Conservation (phyloP, 2,329 filamentous ascomycete species). For the Xylaria sp. region DNA sequence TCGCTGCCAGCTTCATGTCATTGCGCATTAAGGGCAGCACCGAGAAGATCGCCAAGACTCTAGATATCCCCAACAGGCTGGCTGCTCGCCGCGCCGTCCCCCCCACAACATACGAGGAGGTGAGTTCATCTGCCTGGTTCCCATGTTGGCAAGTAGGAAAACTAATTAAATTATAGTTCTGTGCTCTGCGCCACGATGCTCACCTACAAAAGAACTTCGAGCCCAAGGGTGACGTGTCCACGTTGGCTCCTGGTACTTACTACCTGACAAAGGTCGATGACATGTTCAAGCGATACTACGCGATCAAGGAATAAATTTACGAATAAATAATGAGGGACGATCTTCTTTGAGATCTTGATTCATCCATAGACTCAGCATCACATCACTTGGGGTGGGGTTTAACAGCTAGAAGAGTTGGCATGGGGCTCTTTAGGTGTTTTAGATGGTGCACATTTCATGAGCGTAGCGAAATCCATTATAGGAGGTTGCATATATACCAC, state of each 20-base stretch:
- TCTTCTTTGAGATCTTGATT: slow-evolving; percentile 32
- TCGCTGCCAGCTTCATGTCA: slow-evolving; percentile 74
- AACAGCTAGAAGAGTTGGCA: slow-evolving; percentile 31
- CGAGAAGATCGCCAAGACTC: slow-evolving; percentile 67
- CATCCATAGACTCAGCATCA: slow-evolving; percentile 35
- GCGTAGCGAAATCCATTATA: slow-evolving; percentile 28
- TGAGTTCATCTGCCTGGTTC: slow-evolving; percentile 50
- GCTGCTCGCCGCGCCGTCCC: slow-evolving; percentile 68
- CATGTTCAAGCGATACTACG: slow-evolving; percentile 84
- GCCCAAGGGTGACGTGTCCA: slow-evolving; percentile 71
- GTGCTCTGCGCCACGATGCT: slow-evolving; percentile 79
- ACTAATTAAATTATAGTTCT: slow-evolving; percentile 63
- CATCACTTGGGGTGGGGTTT: slow-evolving; percentile 26
- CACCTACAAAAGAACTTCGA: slow-evolving; percentile 82
- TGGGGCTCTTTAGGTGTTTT: slow-evolving; percentile 29
- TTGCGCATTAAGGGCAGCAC: slow-evolving; percentile 76
- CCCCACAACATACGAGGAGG: slow-evolving; percentile 75
- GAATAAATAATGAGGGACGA: slow-evolving; percentile 27
- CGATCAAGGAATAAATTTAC: slow-evolving; percentile 68
- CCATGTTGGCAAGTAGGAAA: background rate
- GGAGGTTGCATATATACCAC: slow-evolving; percentile 31
- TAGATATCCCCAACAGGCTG: slow-evolving; percentile 74
- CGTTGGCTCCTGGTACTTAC: slow-evolving; percentile 71
- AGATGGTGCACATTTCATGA: slow-evolving; percentile 32
- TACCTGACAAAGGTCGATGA: slow-evolving; percentile 82